These are phyloP conservation scores for Aspergillus transmontanensis DNA, from an alignment of 2,329 filamentous ascomycete species.

Conservation along the genomic window DNA sequence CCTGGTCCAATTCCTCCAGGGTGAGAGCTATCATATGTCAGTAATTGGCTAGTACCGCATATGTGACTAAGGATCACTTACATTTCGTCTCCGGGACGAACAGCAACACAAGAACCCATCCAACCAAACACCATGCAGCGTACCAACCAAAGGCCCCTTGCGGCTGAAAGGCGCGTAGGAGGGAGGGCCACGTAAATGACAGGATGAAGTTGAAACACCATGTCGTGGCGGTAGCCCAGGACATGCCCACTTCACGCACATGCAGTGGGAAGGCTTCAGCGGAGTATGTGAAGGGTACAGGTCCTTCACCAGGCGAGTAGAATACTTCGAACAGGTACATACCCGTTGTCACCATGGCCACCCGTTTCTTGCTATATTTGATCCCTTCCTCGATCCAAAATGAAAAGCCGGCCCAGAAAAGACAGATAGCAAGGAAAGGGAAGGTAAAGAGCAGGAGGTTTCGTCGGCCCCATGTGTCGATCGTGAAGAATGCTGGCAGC, in stretches of 20 bases:
- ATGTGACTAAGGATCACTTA: slow-evolving; percentile 13
- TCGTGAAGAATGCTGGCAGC: slow-evolving; percentile 65
- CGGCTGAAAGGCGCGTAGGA: slow-evolving; percentile 51
- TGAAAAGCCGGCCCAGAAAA: slow-evolving; percentile 52
- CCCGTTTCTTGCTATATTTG: slow-evolving; percentile 33
- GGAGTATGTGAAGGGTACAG: slow-evolving; percentile 66
- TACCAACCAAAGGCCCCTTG: slow-evolving; percentile 62
- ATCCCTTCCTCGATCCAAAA: slow-evolving; percentile 50
- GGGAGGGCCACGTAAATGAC: slow-evolving; percentile 55
- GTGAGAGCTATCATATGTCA: slow-evolving; percentile 37
- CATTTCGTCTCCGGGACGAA: slow-evolving; percentile 56
- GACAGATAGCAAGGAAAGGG: slow-evolving; percentile 56
- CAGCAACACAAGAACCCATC: slow-evolving; percentile 54
- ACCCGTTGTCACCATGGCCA: slow-evolving; percentile 46
- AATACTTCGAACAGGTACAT: slow-evolving; percentile 55
- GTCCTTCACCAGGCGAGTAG: slow-evolving; percentile 61
- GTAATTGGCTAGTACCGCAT: not conserved
- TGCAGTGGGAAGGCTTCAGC: slow-evolving; percentile 66
- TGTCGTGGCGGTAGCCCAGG: slow-evolving; percentile 56
- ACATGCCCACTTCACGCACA: slow-evolving; percentile 65
- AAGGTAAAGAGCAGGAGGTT: slow-evolving; percentile 66
- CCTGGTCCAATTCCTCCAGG: slow-evolving; percentile 53
- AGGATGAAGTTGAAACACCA: slow-evolving; percentile 61
- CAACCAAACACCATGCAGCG: slow-evolving; percentile 57
- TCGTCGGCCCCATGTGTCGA: slow-evolving; percentile 67